phyloP scores from a whole-genome alignment of 2,329 filamentous ascomycete species.

The Botrytis medusae region DNA sequence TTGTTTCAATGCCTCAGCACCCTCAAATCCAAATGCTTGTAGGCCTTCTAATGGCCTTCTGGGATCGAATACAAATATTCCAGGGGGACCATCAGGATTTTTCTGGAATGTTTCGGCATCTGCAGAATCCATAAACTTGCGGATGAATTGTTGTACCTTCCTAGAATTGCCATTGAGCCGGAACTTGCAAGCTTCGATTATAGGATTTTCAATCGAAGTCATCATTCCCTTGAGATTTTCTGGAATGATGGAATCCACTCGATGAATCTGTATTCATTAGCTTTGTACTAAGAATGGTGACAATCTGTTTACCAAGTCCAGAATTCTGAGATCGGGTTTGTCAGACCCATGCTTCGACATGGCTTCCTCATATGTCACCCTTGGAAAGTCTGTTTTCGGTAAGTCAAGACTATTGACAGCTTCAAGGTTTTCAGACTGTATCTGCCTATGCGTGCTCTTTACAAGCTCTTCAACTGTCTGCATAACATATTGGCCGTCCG shows the following conservation, averaged over 20 bases:
- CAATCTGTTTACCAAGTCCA: conserved; percentile 53
- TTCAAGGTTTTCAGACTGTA: background rate
- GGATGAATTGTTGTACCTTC: conserved; percentile 61
- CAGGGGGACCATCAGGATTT: conserved; percentile 76
- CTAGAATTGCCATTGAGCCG: conserved; percentile 53
- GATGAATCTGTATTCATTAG: conserved; percentile 56
- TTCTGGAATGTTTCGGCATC: conserved; percentile 57
- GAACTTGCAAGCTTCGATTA: conserved; percentile 74
- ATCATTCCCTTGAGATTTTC: conserved; percentile 72
- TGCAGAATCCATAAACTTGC: conserved; percentile 68
- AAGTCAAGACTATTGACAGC: conserved; percentile 10
- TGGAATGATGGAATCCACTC: conserved; percentile 63
- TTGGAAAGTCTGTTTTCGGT: conserved; percentile 26
- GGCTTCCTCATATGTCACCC: conserved; percentile 68
- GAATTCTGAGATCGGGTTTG: conserved; percentile 85
- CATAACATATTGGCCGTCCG: conserved; percentile 70
- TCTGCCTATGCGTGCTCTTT: conserved; percentile 30
- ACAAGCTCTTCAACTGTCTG: conserved; percentile 36
- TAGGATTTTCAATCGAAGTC: conserved; percentile 63
- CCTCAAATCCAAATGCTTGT: conserved; percentile 73
- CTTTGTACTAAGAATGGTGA: background rate
- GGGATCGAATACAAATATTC: conserved; percentile 73
- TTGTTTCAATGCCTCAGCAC: conserved; percentile 51
- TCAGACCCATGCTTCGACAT: conserved; percentile 84
- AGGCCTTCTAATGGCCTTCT: conserved; percentile 74